Evolutionary conservation across 208 protist species (phyloP), one percentile per base, ranked within the genome.

Genomic region (Leishmania mexicana): DNA sequence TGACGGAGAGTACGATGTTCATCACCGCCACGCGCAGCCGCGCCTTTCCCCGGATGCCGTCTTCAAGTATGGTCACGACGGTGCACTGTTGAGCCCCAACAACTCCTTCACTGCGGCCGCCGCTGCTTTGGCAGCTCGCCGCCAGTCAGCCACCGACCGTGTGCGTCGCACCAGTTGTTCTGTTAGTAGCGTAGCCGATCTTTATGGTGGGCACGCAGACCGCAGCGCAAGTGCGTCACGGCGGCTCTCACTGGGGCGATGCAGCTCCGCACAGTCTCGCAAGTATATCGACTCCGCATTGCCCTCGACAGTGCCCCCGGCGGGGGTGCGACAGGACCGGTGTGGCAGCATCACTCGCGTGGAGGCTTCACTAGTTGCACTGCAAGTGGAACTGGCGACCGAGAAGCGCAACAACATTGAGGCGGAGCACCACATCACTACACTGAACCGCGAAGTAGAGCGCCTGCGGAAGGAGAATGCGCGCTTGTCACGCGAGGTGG

Each of bases 391-490:
- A 70, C 80, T 95, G 47, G 92, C 92, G 68, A 85, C 85, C 35
- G 91, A 96, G 80, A 96, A 96, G 77, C 77, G 87, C 71, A 84
- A 89, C 78, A 96, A 95, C 83, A 94, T 96, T 51, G 87, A 90
- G 65, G 90, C 90, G 5, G 89, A 95, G 78, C 86, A 89, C 57
- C 86, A 84, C 38, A 85, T 94, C 35, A 77, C 81, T 21, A 76
- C 84, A 5, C 80, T 95, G 47, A 88, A 87, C 38, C 83, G 80
- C 3, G 90, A 93, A 71, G 81, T 95, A 28, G 81, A 86, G 24
- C 60, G 47, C 45, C 87, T 96, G n/a, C 84, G 82, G 3, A 21
- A 47, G 35, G 87, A 92, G 58, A 94, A 94, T 67, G 80, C 74
- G 64, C 68, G 72, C 24, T 78, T 94, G 28, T 88, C 85, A 35